Base-by-base conservation (phyloP, 2,329 filamentous ascomycete genomes). In the Colletotrichum tropicicola region DNA sequence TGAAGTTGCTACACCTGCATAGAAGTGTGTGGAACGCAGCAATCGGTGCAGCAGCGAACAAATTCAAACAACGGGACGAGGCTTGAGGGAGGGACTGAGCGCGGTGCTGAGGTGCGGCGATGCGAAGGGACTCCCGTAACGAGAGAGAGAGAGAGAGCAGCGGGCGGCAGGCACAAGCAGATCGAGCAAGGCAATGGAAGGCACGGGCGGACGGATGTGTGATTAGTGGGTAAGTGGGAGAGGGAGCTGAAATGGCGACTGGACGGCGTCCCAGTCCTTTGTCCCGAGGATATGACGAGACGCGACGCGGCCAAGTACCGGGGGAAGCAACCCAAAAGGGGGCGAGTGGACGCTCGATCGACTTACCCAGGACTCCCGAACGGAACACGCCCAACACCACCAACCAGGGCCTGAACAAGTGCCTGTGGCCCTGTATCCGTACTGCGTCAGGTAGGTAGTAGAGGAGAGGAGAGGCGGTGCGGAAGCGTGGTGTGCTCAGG, bases 231-330 rank as follows among this genome's bases (percentile, higher is more conserved):
- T n/a, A n/a, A n/a, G n/a, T n/a, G n/a, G 32, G 32, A 35, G 32
- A 30, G 12, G 12, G 12, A 35, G 32, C 32, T 35, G 32, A 35
- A 35, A 35, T 35, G 37, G n/a, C n/a, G n/a, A n/a, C n/a, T n/a
- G 17, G 15, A 19, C 37, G 9, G n/a, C 37, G 43, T 28, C 43
- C 28, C 43, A 45, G 23, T 61, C 35, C 57, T 65, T 65, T 65
- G 61, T 65, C 27, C 57, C 61, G 17, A 61, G 35, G 39, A 64
- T 35, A 59, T 54, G 57, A 61, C 45, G 59, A 63, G 57, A 65
- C 57, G 35, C 43, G 57, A 65, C 57, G 35, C 43, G 59, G 61
- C 49, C 57, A 61, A 55, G 49, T 48, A 45, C 35, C 35, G 48
- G 41, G 43, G 61, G 48, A 41, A 59, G 19, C 57, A 65, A 44